Evolutionary conservation across 1,284 basidiomycete species (phyloP).

Genomic region (Trichosporon sp.): DNA sequence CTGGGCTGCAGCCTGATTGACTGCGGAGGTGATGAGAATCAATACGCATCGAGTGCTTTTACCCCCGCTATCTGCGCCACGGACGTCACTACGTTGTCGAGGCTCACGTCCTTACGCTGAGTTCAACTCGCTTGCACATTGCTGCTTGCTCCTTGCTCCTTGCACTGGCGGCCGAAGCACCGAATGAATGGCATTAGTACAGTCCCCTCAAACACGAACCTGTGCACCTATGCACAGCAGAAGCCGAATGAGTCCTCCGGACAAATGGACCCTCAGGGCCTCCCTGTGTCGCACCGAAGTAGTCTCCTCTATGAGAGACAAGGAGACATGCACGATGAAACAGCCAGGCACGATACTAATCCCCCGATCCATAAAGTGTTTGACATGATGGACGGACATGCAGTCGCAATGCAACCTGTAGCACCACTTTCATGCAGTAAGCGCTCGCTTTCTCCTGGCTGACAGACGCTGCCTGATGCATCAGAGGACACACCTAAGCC

Average conservation of each 20-base stretch:
- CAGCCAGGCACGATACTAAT: not conserved
- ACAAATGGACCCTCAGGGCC: not conserved
- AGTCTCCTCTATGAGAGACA: not conserved
- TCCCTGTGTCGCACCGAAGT: not conserved
- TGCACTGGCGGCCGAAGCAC: no score
- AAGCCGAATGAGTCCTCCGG: not conserved
- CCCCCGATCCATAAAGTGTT: not conserved
- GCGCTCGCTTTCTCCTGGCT: no score
- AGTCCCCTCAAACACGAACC: not conserved
- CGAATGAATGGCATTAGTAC: not conserved
- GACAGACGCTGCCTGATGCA: no score
- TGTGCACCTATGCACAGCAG: not conserved
- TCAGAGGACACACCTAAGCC: not conserved
- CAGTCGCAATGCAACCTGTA: not conserved
- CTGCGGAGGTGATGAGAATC: not conserved
- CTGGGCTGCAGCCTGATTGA: not conserved
- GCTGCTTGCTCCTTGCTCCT: not conserved
- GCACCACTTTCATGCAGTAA: no score
- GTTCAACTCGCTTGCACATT: no score
- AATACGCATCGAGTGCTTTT: no score
- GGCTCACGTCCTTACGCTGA: no score
- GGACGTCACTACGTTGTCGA: not conserved
- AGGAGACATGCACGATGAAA: not conserved
- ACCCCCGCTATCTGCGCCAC: no score
- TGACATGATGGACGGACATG: not conserved